Conservation (phyloP, 495 filamentous ascomycete species). For the Parathielavia appendiculata region DNA sequence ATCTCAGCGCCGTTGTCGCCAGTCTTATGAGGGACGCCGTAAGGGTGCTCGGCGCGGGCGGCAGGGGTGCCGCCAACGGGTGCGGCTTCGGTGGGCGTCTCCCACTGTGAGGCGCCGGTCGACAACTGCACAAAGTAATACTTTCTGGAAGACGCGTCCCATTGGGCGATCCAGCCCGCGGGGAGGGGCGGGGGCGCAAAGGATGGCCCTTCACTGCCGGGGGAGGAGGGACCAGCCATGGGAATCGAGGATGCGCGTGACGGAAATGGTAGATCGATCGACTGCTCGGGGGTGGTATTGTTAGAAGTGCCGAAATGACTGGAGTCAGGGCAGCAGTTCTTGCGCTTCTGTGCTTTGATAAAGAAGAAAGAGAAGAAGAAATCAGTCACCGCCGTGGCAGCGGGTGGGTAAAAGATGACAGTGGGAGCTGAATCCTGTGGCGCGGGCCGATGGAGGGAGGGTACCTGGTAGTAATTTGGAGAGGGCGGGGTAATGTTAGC, state of each 20-base stretch:
- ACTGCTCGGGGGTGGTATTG: not conserved
- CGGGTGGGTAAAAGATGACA: not conserved
- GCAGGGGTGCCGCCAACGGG: slow-evolving; percentile 48
- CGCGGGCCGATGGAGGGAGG: not conserved
- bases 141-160: slow-evolving; percentile 65
- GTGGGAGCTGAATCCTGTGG: slow-evolving; percentile 7
- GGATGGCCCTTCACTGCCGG: slow-evolving; percentile 63
- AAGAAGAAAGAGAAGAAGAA: not conserved
- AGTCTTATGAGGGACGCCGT: slow-evolving; percentile 40
- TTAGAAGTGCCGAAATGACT: not conserved
- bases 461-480: slow-evolving; percentile 6
- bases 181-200: slow-evolving; percentile 64
- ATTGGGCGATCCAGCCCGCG: slow-evolving; percentile 78
- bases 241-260: not conserved
- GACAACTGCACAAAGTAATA: slow-evolving; percentile 79
- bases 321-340: not conserved
- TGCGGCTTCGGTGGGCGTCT: slow-evolving; percentile 62
- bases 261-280: not conserved
- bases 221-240: slow-evolving; percentile 51
- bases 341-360: not conserved
- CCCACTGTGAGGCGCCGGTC: slow-evolving; percentile 73
- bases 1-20: slow-evolving; percentile 34
- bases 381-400: not conserved
- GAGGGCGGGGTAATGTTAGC: slow-evolving; percentile 3
- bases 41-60: slow-evolving; percentile 44